phyloP scores from a whole-genome alignment of 805 yeast species.

The Zygoascus ofunaensis region DNA sequence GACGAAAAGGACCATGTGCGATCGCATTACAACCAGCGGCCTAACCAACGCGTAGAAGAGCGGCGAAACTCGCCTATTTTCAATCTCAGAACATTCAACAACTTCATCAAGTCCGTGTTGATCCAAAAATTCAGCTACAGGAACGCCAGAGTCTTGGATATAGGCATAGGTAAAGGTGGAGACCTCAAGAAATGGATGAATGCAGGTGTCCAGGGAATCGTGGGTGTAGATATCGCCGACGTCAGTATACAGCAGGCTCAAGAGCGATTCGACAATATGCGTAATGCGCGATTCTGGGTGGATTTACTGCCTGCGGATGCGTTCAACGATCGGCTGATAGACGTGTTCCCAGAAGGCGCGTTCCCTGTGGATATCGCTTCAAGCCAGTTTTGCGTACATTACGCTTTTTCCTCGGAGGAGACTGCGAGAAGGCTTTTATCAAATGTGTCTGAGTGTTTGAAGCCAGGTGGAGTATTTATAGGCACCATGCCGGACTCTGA shows the following conservation, averaged over 20 bases:
- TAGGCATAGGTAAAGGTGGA: slow-evolving; percentile 98
- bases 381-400: slow-evolving; percentile 88
- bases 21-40: slow-evolving; percentile 77
- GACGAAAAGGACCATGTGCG: slow-evolving; percentile 43
- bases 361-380: slow-evolving; percentile 85
- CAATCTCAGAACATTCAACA: slow-evolving; percentile 80
- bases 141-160: slow-evolving; percentile 53
- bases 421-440: slow-evolving; percentile 63
- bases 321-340: slow-evolving; percentile 61
- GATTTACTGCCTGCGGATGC: slow-evolving; percentile 91
- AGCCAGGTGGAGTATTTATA: slow-evolving; percentile 76
- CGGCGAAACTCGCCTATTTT: slow-evolving; percentile 76
- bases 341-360: slow-evolving; percentile 59
- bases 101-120: slow-evolving; percentile 79
- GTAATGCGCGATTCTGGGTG: slow-evolving; percentile 51
- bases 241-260: slow-evolving; percentile 79
- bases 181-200: slow-evolving; percentile 84
- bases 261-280: slow-evolving; percentile 55
- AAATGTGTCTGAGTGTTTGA: slow-evolving; percentile 68
- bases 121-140: slow-evolving; percentile 52
- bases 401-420: slow-evolving; percentile 81
- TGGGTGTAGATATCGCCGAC: slow-evolving; percentile 90
- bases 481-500: slow-evolving; percentile 95
- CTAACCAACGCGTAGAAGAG: slow-evolving; percentile 49
- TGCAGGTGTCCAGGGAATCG: slow-evolving; percentile 61